Conservation (phyloP, 371 early-diverging fungal species). For the Apophysomyces ossiformis region DNA sequence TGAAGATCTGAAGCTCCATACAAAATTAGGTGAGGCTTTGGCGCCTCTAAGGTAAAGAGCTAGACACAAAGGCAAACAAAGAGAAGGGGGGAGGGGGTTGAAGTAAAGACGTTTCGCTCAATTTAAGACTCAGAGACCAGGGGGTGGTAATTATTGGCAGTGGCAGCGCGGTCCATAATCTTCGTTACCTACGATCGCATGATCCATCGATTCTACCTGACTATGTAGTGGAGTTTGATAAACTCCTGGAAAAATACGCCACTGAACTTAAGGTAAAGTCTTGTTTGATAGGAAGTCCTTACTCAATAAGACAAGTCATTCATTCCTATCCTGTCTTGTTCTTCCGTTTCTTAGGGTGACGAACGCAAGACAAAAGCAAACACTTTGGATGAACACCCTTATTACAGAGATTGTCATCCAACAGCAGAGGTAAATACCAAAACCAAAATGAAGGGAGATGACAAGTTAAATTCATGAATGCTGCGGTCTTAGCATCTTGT, state of each 20-base stretch:
- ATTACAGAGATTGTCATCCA: conserved; percentile 39
- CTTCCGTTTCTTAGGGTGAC: conserved; percentile 14
- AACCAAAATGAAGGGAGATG: too few relatives aligned
- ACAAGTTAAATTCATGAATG: not conserved
- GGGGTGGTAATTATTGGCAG: conserved; percentile 63
- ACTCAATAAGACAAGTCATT: not conserved
- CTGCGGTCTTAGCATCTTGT: conserved; percentile 29
- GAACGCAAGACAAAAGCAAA: conserved; percentile 28
- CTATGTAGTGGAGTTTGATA: conserved; percentile 35
- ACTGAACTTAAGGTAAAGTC: conserved; percentile 14
- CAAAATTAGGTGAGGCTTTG: conserved; percentile 36
- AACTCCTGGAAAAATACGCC: conserved; percentile 27
- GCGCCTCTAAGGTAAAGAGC: conserved; percentile 36
- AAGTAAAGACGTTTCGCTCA: not conserved
- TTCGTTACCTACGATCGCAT: conserved; percentile 43
- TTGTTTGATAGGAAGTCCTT: not conserved
- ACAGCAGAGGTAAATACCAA: conserved; percentile 37
- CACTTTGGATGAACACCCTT: conserved; percentile 27
- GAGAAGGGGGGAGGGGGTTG: too few relatives aligned
- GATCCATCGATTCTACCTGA: conserved; percentile 29
- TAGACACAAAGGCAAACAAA: too few relatives aligned
- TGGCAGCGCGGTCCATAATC: conserved; percentile 67
- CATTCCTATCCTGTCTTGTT: not conserved
- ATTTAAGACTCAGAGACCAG: conserved; percentile 39
- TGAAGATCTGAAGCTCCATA: conserved; percentile 34